Evolutionary conservation across 2,329 filamentous ascomycete species (phyloP).

Genomic region (Monosporascus sp.): DNA sequence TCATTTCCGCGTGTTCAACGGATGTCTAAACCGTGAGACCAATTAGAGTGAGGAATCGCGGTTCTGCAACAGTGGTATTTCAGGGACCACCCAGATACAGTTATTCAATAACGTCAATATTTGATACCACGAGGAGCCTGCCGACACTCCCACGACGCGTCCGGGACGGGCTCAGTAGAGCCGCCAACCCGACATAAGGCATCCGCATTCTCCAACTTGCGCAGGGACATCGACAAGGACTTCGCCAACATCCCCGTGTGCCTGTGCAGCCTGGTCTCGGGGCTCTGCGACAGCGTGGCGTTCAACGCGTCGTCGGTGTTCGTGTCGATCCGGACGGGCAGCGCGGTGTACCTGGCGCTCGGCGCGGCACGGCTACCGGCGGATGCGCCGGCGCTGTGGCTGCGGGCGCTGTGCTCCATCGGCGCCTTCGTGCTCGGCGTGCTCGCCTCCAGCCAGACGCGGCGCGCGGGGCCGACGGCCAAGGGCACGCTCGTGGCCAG

Average conservation of each 20-base stretch:
- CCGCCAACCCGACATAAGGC: not conserved
- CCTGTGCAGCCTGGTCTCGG: conserved; percentile 32
- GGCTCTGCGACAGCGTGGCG: conserved; percentile 34
- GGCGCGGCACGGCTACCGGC: conserved; percentile 48
- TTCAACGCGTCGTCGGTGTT: conserved; percentile 35
- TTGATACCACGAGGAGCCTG: not conserved
- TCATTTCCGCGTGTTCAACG: too few species aligned
- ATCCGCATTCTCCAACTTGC: not conserved
- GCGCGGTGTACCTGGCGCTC: conserved; percentile 58
- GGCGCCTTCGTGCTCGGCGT: conserved; percentile 48
- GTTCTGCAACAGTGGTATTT: too few species aligned
- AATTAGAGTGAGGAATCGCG: too few species aligned
- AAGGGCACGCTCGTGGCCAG: conserved; percentile 39
- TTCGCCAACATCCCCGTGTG: conserved; percentile 32
- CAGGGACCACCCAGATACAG: too few species aligned
- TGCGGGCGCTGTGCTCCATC: conserved; percentile 48
- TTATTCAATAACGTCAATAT: too few species aligned
- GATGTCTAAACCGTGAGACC: too few species aligned
- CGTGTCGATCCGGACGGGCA: conserved; percentile 45
- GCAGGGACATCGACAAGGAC: conserved; percentile 4
- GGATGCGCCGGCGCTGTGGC: conserved; percentile 45
- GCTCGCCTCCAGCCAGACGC: conserved; percentile 35
- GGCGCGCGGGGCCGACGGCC: conserved; percentile 29
- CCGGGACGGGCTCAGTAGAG: not conserved
- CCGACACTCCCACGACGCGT: conserved; percentile 4